These are phyloP conservation scores for Drechslerella dactyloides DNA, from an alignment of 2,329 filamentous ascomycete species.

Conservation along the genomic window DNA sequence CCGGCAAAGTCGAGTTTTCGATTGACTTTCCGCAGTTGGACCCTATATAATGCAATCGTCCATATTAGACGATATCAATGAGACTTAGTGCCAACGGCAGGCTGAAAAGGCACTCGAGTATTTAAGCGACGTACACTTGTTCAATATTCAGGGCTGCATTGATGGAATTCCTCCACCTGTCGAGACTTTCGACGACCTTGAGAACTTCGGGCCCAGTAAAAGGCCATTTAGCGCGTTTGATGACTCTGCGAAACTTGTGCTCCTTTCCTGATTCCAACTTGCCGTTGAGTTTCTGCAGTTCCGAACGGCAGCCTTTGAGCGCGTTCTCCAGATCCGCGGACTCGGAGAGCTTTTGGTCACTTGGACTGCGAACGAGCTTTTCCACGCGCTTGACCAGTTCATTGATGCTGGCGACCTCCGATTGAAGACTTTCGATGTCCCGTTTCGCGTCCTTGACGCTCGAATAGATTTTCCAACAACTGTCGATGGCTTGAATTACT, in stretches of 20 bases:
- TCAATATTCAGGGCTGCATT: slow-evolving; percentile 16
- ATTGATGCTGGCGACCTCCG: slow-evolving; percentile 15
- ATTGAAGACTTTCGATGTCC: slow-evolving; percentile 13
- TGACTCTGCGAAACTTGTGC: slow-evolving; percentile 3
- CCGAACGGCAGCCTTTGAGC: slow-evolving; percentile 7
- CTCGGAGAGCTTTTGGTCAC: not conserved
- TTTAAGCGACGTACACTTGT: slow-evolving; percentile 6
- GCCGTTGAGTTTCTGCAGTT: slow-evolving; percentile 2
- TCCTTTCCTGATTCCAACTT: slow-evolving; percentile 3
- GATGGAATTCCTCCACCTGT: slow-evolving; percentile 16
- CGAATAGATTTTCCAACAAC: slow-evolving; percentile 28
- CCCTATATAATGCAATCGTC: not conserved
- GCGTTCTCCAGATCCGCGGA: slow-evolving; percentile 9
- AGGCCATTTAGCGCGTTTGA: slow-evolving; percentile 26
- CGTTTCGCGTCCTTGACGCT: slow-evolving; percentile 18
- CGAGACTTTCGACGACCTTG: slow-evolving; percentile 14
- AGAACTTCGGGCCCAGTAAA: slow-evolving; percentile 9
- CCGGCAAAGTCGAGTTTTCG: slow-evolving; percentile 15
- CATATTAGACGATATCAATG: not conserved
- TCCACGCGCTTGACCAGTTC: slow-evolving; percentile 10
- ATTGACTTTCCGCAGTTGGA: slow-evolving; percentile 12
- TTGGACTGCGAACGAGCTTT: slow-evolving; percentile 7
- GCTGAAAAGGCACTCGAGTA: too few relatives aligned
- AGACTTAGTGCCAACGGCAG: too few relatives aligned
- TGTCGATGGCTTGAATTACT: slow-evolving; percentile 10